Evolutionary conservation across 2,329 filamentous ascomycete species (phyloP).

Genomic region (Fusarium paranaense): DNA sequence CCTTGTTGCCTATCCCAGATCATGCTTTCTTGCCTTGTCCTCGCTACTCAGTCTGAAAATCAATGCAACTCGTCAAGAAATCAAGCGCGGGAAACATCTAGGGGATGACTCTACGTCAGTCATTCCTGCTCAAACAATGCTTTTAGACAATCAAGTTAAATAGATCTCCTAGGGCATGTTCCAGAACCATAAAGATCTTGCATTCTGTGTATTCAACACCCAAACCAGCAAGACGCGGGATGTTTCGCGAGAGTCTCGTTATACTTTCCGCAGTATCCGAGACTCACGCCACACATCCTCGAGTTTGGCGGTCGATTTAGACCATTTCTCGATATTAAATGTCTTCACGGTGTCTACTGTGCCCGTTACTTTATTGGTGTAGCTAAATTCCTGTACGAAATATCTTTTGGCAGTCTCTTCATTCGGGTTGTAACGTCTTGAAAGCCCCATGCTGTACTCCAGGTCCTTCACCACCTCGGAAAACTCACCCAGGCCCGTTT

Average conservation of each 20-base stretch:
- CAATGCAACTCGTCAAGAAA: slow-evolving; percentile 74
- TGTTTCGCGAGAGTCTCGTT: not conserved
- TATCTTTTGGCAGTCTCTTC: slow-evolving; percentile 87
- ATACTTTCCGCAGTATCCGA: too few relatives aligned
- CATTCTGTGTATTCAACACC: slow-evolving; percentile 58
- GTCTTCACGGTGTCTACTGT: slow-evolving; percentile 68
- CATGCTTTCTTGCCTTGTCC: slow-evolving; percentile 69
- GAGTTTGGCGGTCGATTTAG: slow-evolving; percentile 58
- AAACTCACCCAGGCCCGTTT: not conserved
- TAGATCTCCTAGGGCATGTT: slow-evolving; percentile 86
- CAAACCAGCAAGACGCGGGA: not conserved
- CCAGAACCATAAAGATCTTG: slow-evolving; percentile 85
- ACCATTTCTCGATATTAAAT: slow-evolving; percentile 49
- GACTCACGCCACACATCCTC: not conserved
- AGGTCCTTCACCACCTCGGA: not conserved
- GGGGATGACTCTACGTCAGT: slow-evolving; percentile 83
- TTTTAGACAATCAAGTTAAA: slow-evolving; percentile 92
- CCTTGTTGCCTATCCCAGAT: slow-evolving; percentile 89
- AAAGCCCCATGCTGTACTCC: not conserved
- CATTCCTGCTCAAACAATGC: slow-evolving; percentile 80
- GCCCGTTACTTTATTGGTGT: slow-evolving; percentile 81
- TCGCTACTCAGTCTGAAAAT: too few relatives aligned
- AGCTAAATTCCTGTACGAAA: slow-evolving; percentile 82
- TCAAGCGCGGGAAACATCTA: slow-evolving; percentile 90
- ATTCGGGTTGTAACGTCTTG: slow-evolving; percentile 70